These are phyloP conservation scores for Volutella citrinella DNA, from an alignment of 2,329 filamentous ascomycete genomes.

Conservation along the genomic window DNA sequence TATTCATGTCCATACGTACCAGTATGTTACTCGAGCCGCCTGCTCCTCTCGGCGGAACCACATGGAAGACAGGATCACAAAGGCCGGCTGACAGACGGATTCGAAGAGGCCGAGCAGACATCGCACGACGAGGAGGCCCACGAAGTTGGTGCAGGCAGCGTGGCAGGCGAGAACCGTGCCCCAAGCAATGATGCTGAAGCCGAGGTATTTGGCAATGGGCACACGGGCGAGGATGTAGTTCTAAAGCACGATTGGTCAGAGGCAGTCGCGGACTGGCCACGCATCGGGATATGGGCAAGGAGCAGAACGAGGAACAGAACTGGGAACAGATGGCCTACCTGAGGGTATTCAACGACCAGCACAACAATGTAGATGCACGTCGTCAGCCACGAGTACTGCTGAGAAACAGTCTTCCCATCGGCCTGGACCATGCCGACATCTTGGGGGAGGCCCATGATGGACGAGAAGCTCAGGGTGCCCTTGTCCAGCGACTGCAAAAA, in stretches of 20 bases:
- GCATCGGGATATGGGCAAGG: no score
- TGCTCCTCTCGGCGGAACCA: no score
- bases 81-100: no score
- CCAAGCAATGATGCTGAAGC: conserved; percentile 13
- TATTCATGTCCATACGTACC: no score
- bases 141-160: conserved; percentile 7
- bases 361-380: conserved; percentile 74
- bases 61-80: no score
- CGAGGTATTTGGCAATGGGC: conserved; percentile 12
- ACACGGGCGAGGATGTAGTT: no score
- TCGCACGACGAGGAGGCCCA: conserved; percentile 10
- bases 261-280: no score
- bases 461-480: conserved; percentile 62
- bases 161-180: conserved; percentile 8
- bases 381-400: conserved; percentile 66
- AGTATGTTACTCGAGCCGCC: no score
- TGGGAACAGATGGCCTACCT: no score
- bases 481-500: conserved; percentile 70
- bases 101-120: conserved; percentile 13
- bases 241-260: no score
- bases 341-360: conserved; percentile 69
- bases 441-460: conserved; percentile 58
- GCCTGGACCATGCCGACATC: conserved; percentile 46
- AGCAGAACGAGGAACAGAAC: no score
- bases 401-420: conserved; percentile 18